phyloP scores from a whole-genome alignment of 169 alveolate genomes.

The Eimeria falciformis region DNA sequence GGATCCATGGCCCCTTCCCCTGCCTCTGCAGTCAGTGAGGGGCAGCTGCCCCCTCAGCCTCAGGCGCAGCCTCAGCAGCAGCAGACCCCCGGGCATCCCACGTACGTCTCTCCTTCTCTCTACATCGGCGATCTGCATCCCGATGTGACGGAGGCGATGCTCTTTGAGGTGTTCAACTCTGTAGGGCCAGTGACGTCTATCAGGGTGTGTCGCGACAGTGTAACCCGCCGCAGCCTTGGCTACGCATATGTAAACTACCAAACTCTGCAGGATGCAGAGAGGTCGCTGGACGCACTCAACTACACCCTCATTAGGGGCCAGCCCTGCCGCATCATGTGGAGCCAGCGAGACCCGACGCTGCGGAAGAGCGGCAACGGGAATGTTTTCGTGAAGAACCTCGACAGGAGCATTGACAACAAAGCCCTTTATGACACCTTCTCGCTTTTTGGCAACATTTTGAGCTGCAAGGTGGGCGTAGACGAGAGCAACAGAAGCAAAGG shows the following conservation, averaged over 20 bases:
- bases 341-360: constrained; percentile 91
- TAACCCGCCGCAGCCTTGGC: constrained; percentile 91
- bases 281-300: constrained; percentile 94
- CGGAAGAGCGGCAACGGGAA: constrained; percentile 95
- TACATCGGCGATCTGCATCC: constrained; percentile 95
- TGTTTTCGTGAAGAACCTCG: constrained; percentile 96
- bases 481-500: constrained; percentile 88
- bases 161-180: constrained; percentile 91
- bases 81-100: constrained; percentile 36
- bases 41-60: not conserved
- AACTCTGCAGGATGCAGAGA: constrained; percentile 87
- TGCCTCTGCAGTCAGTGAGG: not conserved
- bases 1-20: not conserved
- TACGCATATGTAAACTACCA: constrained; percentile 96
- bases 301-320: constrained; percentile 94
- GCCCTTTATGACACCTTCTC: constrained; percentile 95
- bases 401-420: constrained; percentile 94
- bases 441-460: constrained; percentile 94
- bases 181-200: constrained; percentile 96
- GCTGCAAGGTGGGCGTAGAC: constrained; percentile 91
- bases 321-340: constrained; percentile 92
- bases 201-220: constrained; percentile 95
- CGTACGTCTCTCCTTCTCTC: constrained; percentile 90
- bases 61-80: not conserved
- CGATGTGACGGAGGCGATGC: constrained; percentile 95